Evolutionary conservation across 441 rosid species (phyloP), one percentile per base, ranked within the genome.

Genomic region (Pelargonium australe): DNA sequence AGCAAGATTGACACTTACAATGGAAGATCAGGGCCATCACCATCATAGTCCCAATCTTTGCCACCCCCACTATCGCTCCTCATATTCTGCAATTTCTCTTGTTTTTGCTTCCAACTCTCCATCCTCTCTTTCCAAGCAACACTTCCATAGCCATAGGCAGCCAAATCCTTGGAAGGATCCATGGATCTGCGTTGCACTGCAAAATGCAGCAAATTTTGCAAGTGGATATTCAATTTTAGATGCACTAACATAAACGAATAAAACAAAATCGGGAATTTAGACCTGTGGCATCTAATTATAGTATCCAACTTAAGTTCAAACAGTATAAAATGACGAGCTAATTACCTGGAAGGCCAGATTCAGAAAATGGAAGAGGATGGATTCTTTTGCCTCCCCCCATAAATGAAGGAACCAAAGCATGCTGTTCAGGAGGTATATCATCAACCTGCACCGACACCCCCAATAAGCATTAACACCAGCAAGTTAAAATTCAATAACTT

Each of bases 111-210:
- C 87, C 91, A 85, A 31, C 64, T 72, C 75, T 89, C 88, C 85
- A 83, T 79, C 64, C 88, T 82, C 68, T 87, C 87, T 63, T 86
- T 89, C 96, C 96, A 89, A 65, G 91, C 87, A 67, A 86, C 80
- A 77, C 88, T 89, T 68, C 89, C 96, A 55, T 85, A 87, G 67
- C 96, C 93, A 69, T 87, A 86, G 63, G 84, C 91, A 44, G 89
- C 85, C 68, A 87, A 80, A 75, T 89, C 87, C 80, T 87, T 87
- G 65, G 83, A 81, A 70, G 92, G 90, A 68, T 82, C 85, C 94
- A 85, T 69, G 68, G 86, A 76, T 78, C 91, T 82, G 25, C 83
- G 81, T 58, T 81, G 89, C 73, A 76, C 91, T 86, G 78, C 63
- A 65, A 19, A 67, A 49, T 28, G 55, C 10, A 44, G 25, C 57